A percentile compares a stretch with the other conserved stretches of the same genome.
Conservation (phyloP, 768 basidiomycete species). For the Pleurotus salmoneostramineus region DNA sequence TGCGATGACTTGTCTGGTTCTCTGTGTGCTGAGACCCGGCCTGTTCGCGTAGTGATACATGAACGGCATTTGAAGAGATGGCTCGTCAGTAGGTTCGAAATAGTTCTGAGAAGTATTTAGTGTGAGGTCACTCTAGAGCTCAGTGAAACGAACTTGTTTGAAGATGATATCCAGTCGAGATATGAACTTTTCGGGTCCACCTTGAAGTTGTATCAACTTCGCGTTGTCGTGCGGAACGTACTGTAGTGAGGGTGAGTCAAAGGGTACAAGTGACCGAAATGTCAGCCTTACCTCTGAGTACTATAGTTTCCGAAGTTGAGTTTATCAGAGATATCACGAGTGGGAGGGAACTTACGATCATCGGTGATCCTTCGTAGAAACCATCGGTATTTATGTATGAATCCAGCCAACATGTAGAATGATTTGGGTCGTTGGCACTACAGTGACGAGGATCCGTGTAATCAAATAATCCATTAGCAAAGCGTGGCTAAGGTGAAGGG, state of each 20-base stretch:
- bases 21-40: conserved; percentile 54
- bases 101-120: conserved; percentile 33
- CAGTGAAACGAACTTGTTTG: conserved; percentile 32
- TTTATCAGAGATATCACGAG: not conserved
- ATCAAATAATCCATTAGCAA: conserved; percentile 53
- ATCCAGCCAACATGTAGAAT: conserved; percentile 58
- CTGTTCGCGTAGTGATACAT: conserved; percentile 69
- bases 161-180: conserved; percentile 55
- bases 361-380: conserved; percentile 63
- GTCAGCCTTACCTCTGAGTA: conserved; percentile 47
- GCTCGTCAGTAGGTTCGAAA: conserved; percentile 62
- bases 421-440: conserved; percentile 54
- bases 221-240: conserved; percentile 67
- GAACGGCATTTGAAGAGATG: conserved; percentile 63
- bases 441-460: conserved; percentile 67
- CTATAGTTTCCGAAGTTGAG: conserved; percentile 21
- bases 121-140: not conserved
- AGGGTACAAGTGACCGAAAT: not conserved
- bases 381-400: conserved; percentile 48
- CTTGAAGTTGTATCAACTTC: conserved; percentile 58
- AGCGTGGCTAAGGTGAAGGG: conserved; percentile 36
- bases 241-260: conserved; percentile 21
- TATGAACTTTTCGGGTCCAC: conserved; percentile 51
- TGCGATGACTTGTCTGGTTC: conserved; percentile 51
- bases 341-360: conserved; percentile 33